Conservation (phyloP, 2,329 filamentous ascomycete genomes). For the Fusarium sp. region DNA sequence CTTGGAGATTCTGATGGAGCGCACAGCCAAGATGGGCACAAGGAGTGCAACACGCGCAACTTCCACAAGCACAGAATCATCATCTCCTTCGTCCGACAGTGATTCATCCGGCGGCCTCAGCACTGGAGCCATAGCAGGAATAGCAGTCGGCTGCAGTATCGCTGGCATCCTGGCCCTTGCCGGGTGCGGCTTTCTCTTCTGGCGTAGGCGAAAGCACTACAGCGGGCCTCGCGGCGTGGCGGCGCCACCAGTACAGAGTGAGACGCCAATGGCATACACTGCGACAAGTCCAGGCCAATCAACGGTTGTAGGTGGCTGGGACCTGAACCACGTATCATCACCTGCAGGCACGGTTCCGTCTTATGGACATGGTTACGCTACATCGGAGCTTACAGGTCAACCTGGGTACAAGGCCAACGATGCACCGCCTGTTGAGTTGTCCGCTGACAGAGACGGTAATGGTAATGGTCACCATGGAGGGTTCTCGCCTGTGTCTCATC, state of each 20-base stretch:
- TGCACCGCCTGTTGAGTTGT: background rate
- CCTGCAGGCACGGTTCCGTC: background rate
- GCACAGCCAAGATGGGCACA: background rate
- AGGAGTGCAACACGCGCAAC: constrained; percentile 2
- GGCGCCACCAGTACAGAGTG: background rate
- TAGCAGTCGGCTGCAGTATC: constrained; percentile 5
- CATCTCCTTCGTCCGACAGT: background rate
- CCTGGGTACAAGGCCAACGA: background rate
- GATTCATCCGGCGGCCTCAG: background rate
- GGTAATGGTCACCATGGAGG: background rate
- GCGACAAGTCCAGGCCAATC: background rate
- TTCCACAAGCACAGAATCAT: background rate
- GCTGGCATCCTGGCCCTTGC: background rate
- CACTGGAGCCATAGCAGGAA: constrained; percentile 9
- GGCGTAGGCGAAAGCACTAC: constrained; percentile 1
- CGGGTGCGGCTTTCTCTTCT: background rate
- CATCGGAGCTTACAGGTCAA: background rate
- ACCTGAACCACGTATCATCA: background rate
- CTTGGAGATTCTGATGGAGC: constrained; percentile 2
- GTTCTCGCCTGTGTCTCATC: background rate
- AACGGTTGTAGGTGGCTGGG: background rate
- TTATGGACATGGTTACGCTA: background rate
- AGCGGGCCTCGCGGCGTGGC: constrained; percentile 7
- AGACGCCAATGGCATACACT: background rate
- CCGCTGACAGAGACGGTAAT: background rate